These are phyloP conservation scores for Rhododendron kiyosumense DNA, from an alignment of 148 eudicot species.

Conservation along the genomic window DNA sequence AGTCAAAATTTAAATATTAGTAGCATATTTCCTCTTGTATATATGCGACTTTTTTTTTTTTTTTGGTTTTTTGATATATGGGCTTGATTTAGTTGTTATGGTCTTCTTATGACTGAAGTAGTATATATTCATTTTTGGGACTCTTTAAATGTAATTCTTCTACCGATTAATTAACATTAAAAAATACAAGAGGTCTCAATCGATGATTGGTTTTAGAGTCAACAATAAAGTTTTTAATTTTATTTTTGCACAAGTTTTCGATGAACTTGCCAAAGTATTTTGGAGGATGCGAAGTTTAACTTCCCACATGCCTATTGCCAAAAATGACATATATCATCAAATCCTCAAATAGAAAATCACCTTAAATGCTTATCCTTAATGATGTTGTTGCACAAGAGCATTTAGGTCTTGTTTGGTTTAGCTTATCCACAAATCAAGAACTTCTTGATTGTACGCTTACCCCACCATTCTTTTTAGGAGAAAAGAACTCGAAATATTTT, in stretches of 20 bases:
- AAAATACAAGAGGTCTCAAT: background rate
- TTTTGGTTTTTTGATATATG: no score
- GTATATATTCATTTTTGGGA: no score
- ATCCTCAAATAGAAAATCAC: background rate
- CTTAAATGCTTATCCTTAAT: background rate
- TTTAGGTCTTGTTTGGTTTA: background rate
- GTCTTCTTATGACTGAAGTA: no score
- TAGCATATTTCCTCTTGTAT: no score
- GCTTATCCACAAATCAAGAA: background rate
- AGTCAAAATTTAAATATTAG: no score
- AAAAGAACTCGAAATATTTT: no score
- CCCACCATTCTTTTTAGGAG: no score
- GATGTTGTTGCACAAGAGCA: background rate
- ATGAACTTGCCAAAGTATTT: background rate
- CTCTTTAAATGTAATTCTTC: no score
- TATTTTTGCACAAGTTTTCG: background rate
- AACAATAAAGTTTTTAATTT: background rate
- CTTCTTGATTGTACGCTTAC: background rate
- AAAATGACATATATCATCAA: background rate
- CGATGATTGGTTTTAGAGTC: background rate
- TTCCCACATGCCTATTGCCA: background rate
- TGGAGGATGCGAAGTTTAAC: background rate
- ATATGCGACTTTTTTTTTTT: no score
- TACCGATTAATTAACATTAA: no score
- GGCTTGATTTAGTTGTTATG: no score